Percentiles rank a stretch among this genome's conserved stretches.
Conservation (phyloP, 441 rosid genomes). For the Arabidopsis lyrata region DNA sequence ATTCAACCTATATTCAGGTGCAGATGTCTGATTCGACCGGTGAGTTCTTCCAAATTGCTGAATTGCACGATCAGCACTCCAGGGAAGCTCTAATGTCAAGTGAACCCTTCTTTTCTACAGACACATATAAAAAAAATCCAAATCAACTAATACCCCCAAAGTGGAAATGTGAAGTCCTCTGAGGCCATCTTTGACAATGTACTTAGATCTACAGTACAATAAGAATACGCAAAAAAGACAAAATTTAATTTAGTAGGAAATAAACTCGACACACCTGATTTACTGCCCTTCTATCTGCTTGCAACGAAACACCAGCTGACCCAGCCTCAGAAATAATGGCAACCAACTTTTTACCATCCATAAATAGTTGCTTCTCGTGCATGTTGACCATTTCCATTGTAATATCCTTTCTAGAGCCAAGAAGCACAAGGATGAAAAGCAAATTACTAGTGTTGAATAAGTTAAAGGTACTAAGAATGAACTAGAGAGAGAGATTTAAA, state of each 20-base stretch:
- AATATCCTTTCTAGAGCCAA: constrained; percentile 82
- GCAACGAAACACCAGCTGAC: constrained; percentile 98
- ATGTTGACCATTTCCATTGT: constrained; percentile 99
- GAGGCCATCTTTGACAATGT: constrained; percentile 20
- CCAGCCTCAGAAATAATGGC: constrained; percentile 99
- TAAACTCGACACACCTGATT: constrained; percentile 72
- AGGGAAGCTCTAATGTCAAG: constrained; percentile 97
- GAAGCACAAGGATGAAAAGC: constrained; percentile 33
- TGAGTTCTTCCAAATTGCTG: constrained; percentile 99
- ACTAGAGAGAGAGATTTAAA: constrained; percentile 28
- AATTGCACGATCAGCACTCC: constrained; percentile 99
- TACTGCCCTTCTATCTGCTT: constrained; percentile 94
- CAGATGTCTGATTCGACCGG: constrained; percentile 99
- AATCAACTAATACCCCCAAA: constrained; percentile 30
- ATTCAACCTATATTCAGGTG: constrained; percentile 92
- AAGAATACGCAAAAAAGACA: constrained; percentile 25
- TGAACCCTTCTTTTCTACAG: constrained; percentile 95
- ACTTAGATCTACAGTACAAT: constrained; percentile 6
- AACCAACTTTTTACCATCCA: constrained; percentile 97
- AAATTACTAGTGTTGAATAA: constrained; percentile 35
- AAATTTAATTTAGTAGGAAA: constrained; percentile 3
- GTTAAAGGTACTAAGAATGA: constrained; percentile 35
- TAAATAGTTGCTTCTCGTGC: constrained; percentile 98
- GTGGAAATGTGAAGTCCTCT: constrained; percentile 15
- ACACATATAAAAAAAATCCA: constrained; percentile 25